Base-by-base conservation (phyloP, 371 early-diverging fungal species). In the Aphelidium insulamus region DNA sequence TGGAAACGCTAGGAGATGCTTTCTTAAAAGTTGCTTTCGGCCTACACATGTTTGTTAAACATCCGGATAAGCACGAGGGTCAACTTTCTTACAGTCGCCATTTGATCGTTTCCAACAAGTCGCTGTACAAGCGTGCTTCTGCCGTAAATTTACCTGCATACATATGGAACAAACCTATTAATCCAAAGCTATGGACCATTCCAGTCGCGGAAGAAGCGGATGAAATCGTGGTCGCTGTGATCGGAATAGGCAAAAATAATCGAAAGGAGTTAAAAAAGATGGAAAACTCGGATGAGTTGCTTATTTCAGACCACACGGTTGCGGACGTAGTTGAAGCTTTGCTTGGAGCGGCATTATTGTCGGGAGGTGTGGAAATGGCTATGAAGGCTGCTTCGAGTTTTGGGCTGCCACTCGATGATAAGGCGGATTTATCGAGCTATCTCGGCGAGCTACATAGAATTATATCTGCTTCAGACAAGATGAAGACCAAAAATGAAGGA, bases 1-100 rank as follows among this genome's bases (percentile, higher is more conserved):
- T 97, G 0, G 97, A 97, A 52, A 76, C 78, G 5, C 52, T 95
- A 1, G 97, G 97, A 2, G 97, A 97, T 45, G 69, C 79, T 5
- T 73, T 88, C 37, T 58, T 97, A n/a, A 95, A 94, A 49, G 67
- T 81, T 35, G 52, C 76, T 18, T 58, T 69, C 1, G 69, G 78
- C 0, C 57, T 78, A 19, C 70, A 77, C 30, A 49, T 90, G 6
- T 90, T 77, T 46, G 71, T 69, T 35, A 49, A 57, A 20, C 62
- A 74, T 27, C 86, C 85, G 0, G 50, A 58, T 22, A 66, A 72
- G 28, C 67, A 83, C 38, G 91, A 91, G 54, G 78, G 77, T 1
- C 66, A 67, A 30, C 52, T 92, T 17, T 76, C 81, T 15, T 52
- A 49, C 21, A 50, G 59, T 12, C 74, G 84, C 36, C 62, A 69